Evolutionary conservation across 2,329 filamentous ascomycete genomes (phyloP).

Genomic region (Fusarium poae): DNA sequence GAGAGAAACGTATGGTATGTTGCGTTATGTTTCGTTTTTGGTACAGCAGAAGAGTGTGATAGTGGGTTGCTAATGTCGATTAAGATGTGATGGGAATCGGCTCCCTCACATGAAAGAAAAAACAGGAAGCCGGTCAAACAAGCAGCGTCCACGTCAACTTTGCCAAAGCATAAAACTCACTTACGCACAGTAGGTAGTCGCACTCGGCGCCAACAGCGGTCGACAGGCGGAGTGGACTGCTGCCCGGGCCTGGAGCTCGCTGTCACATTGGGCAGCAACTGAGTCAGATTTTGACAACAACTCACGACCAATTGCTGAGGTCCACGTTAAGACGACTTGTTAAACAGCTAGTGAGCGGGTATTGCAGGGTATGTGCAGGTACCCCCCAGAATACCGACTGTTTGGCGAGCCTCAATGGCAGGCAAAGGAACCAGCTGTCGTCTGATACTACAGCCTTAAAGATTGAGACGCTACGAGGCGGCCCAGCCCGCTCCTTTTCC

Average conservation of each 20-base stretch:
- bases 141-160: conserved; percentile 30
- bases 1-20: conserved; percentile 7
- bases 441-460: conserved; percentile 28
- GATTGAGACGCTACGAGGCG: conserved; percentile 32
- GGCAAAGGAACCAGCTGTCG: conserved; percentile 3
- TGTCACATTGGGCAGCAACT: conserved; percentile 49
- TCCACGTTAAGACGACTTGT: conserved; percentile 42
- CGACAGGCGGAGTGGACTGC: conserved; percentile 26
- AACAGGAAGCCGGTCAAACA: conserved; percentile 17
- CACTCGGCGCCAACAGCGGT: conserved; percentile 22
- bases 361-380: conserved; percentile 14
- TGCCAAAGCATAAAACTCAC: conserved; percentile 31
- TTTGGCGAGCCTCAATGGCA: conserved; percentile 22
- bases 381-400: conserved; percentile 21
- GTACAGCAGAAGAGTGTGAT: conserved; percentile 24
- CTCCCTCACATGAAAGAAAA: conserved; percentile 39
- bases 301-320: conserved; percentile 40
- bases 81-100: conserved; percentile 44
- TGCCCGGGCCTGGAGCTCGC: conserved; percentile 20
- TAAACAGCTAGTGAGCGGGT: conserved; percentile 15
- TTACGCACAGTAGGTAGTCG: conserved; percentile 29
- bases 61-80: conserved; percentile 43
- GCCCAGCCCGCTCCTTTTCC: conserved; percentile 35
- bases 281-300: conserved; percentile 34
- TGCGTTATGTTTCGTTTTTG: conserved; percentile 26